Evolutionary conservation across 148 eudicot species (phyloP), one percentile per base, ranked within the genome.

Genomic region (Chenopodium quinoa): DNA sequence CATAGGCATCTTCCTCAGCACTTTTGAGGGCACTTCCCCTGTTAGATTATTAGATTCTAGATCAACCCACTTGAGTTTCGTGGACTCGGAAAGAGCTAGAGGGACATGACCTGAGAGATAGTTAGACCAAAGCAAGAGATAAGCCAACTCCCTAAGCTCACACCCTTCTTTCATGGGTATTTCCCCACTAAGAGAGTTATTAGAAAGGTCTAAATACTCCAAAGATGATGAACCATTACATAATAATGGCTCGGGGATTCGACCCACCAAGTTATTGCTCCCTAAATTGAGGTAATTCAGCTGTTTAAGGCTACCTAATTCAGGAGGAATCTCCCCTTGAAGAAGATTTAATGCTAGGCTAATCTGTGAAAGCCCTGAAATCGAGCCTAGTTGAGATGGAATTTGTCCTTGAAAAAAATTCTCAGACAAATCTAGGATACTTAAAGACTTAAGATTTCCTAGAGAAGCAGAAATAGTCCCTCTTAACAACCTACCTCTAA

Each of bases 41-140:
- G 79, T 80, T 9, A 94, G 82, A 19, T 71, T 80, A 76, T 94
- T 94, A 9, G 92, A 92, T 82, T 88, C 98, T 25, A 91, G 81
- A 73, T 92, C 96, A 19, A 94, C 52, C 96, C 98, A 94, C 85
- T 88, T 78, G 25, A 94, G 92, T 37, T 84, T 88, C 5, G 90
- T 81, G n/a, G 93, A 94, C 29, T 94, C 89, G 2, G 92, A 83
- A 63, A 92, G 90, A 37, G 90, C 86, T 23, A 10, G 58, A 62
- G 98, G 98, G 34, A 94, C 81, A 67, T 80, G 81, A 64, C 98
- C 93, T 9, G 83, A 80, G 69, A 94, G 85, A 13, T 65, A 46
- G 54, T 94, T 94, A 2, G 96, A 91, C 96, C 98, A 94, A 62
- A 92, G 92, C 14, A 94, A 91, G 29, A 92, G 90, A 78, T 79